Conservation (phyloP, 495 filamentous ascomycete species). For the Penicillium tannophilum region DNA sequence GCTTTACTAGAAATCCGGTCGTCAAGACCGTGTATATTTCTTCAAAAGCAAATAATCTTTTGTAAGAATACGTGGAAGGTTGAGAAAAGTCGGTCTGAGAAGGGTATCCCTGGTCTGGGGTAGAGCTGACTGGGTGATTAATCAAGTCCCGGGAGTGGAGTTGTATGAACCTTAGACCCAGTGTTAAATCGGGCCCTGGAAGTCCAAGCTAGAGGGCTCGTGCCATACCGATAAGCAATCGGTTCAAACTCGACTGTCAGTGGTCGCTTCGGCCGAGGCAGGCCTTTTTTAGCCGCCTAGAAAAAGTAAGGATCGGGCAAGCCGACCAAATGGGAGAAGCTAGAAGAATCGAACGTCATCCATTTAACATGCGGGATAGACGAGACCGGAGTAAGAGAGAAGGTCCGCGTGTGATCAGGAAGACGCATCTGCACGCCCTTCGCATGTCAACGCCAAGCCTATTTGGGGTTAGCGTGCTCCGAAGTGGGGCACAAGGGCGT, state of each 20-base stretch:
- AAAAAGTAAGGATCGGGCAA: slow-evolving; percentile 10
- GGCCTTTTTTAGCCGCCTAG: background rate
- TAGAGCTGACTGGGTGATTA: slow-evolving; percentile 33
- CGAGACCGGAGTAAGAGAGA: slow-evolving; percentile 5
- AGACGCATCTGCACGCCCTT: slow-evolving; percentile 38
- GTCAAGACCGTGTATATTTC: background rate
- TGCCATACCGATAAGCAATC: slow-evolving; percentile 23
- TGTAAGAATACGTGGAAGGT: slow-evolving; percentile 13
- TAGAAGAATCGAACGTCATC: slow-evolving; percentile 14
- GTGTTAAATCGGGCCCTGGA: slow-evolving; percentile 12
- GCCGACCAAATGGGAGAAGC: slow-evolving; percentile 10
- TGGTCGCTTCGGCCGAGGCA: slow-evolving; percentile 1
- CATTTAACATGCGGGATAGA: slow-evolving; percentile 2
- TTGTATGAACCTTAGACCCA: slow-evolving; percentile 18
- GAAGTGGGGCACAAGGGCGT: slow-evolving; percentile 1
- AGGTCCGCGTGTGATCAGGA: slow-evolving; percentile 9
- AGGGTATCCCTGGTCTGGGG: slow-evolving; percentile 38
- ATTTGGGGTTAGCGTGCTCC: slow-evolving; percentile 19
- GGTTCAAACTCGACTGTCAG: slow-evolving; percentile 16
- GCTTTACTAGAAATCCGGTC: slow-evolving; percentile 2
- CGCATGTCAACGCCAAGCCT: slow-evolving; percentile 39
- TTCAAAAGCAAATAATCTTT: background rate
- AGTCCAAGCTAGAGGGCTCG: slow-evolving; percentile 5
- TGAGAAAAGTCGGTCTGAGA: slow-evolving; percentile 28
- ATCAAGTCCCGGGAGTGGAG: slow-evolving; percentile 25